These are phyloP conservation scores for Phytophthora brassicae DNA, from an alignment of 352 stramenopile genomes.

Conservation along the genomic window DNA sequence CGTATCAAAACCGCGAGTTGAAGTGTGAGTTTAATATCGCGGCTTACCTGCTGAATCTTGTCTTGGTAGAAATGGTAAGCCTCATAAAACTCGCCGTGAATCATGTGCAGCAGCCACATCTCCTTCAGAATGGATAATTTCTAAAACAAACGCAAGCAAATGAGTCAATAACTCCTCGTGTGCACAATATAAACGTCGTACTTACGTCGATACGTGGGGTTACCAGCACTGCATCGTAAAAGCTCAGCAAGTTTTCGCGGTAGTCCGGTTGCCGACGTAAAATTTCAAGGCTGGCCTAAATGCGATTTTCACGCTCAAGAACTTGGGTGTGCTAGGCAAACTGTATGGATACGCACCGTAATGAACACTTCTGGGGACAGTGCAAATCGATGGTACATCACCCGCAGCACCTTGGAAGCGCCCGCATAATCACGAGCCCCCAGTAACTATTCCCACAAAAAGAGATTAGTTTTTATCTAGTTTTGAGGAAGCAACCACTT, in stretches of 20 bases:
- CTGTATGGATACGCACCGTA: conserved; percentile 39
- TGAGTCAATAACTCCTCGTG: not conserved
- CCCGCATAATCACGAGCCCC: conserved; percentile 71
- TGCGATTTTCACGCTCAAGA: conserved; percentile 5
- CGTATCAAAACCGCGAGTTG: not conserved
- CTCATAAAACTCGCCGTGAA: conserved; percentile 78
- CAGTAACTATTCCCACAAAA: conserved; percentile 45
- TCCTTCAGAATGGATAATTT: conserved; percentile 73
- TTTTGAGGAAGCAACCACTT: conserved; percentile 7
- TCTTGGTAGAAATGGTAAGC: conserved; percentile 79
- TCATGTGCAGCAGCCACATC: conserved; percentile 68
- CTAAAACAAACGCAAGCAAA: conserved; percentile 31
- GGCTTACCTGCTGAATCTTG: conserved; percentile 61
- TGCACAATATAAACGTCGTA: conserved; percentile 1
- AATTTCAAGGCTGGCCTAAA: conserved; percentile 76
- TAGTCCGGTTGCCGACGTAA: conserved; percentile 55
- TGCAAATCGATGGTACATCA: conserved; percentile 73
- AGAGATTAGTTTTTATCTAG: not conserved
- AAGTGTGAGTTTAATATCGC: not conserved
- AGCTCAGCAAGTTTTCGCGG: conserved; percentile 52
- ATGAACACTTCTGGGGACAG: conserved; percentile 59
- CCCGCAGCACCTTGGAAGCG: conserved; percentile 59
- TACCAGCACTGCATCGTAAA: conserved; percentile 54
- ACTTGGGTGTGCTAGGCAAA: not conserved
- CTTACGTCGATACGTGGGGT: conserved; percentile 54